Evolutionary conservation across 495 filamentous ascomycete species (phyloP).

Genomic region (Daldinia vernicosa): DNA sequence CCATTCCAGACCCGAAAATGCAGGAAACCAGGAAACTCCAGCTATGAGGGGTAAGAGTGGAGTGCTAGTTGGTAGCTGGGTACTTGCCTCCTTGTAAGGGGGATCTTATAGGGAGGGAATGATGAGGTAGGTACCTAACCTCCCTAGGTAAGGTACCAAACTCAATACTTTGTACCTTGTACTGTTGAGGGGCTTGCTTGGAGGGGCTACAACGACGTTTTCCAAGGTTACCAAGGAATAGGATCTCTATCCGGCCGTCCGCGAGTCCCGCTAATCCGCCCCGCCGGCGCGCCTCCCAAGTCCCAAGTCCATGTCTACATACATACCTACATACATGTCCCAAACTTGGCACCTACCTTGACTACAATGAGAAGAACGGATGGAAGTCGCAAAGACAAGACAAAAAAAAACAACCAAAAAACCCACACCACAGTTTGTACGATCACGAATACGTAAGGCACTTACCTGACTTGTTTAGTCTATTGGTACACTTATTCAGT

Average conservation of each 20-base stretch:
- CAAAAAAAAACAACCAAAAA: not conserved
- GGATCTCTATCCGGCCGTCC: conserved; percentile 25
- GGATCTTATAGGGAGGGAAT: not conserved
- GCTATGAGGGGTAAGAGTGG: conserved; percentile 14
- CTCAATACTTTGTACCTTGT: not conserved
- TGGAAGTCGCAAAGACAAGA: conserved; percentile 15
- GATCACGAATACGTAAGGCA: conserved; percentile 13
- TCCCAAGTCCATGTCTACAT: not conserved
- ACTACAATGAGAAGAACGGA: conserved; percentile 4
- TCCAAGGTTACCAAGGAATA: conserved; percentile 18
- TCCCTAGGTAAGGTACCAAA: too few species aligned
- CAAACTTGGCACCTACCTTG: conserved; percentile 19
- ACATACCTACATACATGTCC: too few species aligned
- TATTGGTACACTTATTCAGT: not conserved
- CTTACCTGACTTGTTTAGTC: not conserved
- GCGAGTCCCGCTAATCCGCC: conserved; percentile 36
- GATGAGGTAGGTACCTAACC: not conserved
- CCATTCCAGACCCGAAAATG: not conserved
- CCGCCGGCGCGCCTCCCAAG: conserved; percentile 23
- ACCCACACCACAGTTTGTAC: conserved; percentile 5
- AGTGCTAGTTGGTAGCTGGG: not conserved
- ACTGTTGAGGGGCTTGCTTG: conserved; percentile 6
- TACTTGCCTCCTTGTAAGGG: not conserved
- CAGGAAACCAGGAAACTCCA: not conserved
- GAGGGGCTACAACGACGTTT: conserved; percentile 13